Base-by-base conservation (phyloP, 768 basidiomycete genomes). In the Russula vinacea region DNA sequence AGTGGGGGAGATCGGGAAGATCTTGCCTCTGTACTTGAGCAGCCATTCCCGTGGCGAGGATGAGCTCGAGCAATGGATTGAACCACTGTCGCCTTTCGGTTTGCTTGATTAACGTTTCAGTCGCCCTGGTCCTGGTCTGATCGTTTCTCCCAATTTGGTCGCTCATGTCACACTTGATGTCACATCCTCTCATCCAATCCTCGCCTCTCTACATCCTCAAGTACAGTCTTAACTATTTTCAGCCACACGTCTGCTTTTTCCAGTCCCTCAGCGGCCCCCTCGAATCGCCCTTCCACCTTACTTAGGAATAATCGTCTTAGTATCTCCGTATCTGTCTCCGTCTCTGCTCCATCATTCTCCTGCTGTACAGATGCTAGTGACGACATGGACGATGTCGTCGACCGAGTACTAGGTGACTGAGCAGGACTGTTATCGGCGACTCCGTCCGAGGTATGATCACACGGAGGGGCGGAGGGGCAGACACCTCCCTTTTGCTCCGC, bases 171-270 rank as follows among this genome's bases (percentile, higher is more conserved):
- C 59, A 56, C 58, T 24, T 10, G 9, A 0, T 22, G 54, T 57
- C 64, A 65, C 64, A 32, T 2, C 47, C 84, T 79, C 56, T 53
- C 62, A n/a, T 57, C 62, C 40, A 54, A 53, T 54, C 52, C 37
- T 14, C 57, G 44, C n/a, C 29, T 42, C 24, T 50, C 39, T 44
- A 64, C 59, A 45, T 85, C 83, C 47, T 81, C 78, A 17, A 87
- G 78, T 33, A 83, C 84, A 56, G 84, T 86, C 67, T 83, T 85
- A 63, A 89, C 81, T 56, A 89, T 82, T 53, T 80, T 78, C 22
- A 89, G 73, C 87, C 88, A 89, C 1, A 74, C 75, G 24, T 76
- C 77, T 39, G 79, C 79, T 66, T 80, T 82, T 64, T 89, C 86
- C 49, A 89, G 77, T 70, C 89, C 85, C 49, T 85, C 85, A 68